Evolutionary conservation across 2,329 filamentous ascomycete species (phyloP).

Genomic region (Echinosphaeria canescens): DNA sequence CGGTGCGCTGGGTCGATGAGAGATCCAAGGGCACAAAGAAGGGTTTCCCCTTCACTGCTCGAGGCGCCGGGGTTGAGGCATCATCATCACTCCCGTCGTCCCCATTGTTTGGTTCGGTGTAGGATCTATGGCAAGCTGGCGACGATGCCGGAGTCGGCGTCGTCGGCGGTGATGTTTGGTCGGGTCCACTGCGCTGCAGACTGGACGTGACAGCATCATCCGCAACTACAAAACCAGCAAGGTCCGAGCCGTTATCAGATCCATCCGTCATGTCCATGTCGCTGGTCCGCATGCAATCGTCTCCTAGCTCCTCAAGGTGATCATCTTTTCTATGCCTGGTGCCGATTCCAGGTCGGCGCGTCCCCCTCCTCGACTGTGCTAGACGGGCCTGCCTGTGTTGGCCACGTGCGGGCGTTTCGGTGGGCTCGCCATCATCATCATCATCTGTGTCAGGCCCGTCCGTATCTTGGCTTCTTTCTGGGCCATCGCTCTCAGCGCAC

Average conservation of each 20-base stretch:
- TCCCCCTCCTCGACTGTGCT: no score
- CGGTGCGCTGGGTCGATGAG: no score
- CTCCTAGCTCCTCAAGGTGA: constrained; percentile 23
- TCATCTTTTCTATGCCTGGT: no score
- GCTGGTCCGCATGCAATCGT: constrained; percentile 27
- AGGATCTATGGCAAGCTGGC: no score
- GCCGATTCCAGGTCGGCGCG: no score
- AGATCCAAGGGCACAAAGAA: no score
- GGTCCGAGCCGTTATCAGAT: constrained; percentile 24
- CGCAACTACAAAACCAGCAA: constrained; percentile 33
- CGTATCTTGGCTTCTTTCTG: background rate
- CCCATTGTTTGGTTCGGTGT: constrained; percentile 3
- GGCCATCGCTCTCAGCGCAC: no score
- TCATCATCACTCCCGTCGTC: background rate
- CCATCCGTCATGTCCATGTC: constrained; percentile 21
- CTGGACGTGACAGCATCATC: constrained; percentile 19
- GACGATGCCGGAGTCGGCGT: constrained; percentile 8
- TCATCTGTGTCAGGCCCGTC: constrained; percentile 1
- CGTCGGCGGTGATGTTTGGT: constrained; percentile 8
- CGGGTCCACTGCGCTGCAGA: constrained; percentile 6
- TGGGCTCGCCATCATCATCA: constrained; percentile 1
- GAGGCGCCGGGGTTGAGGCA: no score
- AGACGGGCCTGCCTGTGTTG: constrained; percentile 4
- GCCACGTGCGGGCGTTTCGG: constrained; percentile 3
- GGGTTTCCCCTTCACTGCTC: no score